Evolutionary conservation across 1,284 basidiomycete genomes (phyloP).

Genomic region (Golubevia sp.): DNA sequence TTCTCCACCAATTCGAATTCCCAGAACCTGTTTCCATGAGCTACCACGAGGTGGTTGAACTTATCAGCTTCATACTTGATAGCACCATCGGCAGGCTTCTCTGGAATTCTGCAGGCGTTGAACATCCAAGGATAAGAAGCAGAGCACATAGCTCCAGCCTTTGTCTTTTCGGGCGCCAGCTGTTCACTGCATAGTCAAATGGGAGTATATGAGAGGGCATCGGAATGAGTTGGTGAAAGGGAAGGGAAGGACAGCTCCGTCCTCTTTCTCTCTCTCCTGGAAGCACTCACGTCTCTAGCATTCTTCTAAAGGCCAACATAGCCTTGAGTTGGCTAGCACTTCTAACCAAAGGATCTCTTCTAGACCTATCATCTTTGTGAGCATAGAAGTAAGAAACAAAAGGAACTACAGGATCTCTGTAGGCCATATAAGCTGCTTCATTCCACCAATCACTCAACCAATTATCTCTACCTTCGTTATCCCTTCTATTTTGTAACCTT

Average conservation of each 20-base stretch:
- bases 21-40: conserved; percentile 84
- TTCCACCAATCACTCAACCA: conserved; percentile 99
- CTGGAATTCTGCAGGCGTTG: conserved; percentile 85
- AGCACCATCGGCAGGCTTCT: conserved; percentile 80
- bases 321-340: conserved; percentile 54
- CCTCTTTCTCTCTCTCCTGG: background rate
- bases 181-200: conserved; percentile 67
- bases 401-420: conserved; percentile 66
- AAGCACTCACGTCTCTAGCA: conserved; percentile 40
- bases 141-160: conserved; percentile 85
- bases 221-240: conserved; percentile 18
- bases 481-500: conserved; percentile 76
- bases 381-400: conserved; percentile 95
- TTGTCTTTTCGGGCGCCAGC: conserved; percentile 87
- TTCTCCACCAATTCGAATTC: conserved; percentile 45
- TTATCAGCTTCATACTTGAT: conserved; percentile 75
- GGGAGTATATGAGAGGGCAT: background rate
- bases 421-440: conserved; percentile 73
- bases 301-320: conserved; percentile 50
- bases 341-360: conserved; percentile 36
- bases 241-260: conserved; percentile 80
- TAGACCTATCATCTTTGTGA: conserved; percentile 70
- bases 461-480: conserved; percentile 67
- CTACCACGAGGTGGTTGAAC: conserved; percentile 86
- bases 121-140: conserved; percentile 75